A percentile compares a stretch with the other conserved stretches of the same genome.
Conservation (phyloP, 768 basidiomycete genomes). For the Cystoderma amianthinum region DNA sequence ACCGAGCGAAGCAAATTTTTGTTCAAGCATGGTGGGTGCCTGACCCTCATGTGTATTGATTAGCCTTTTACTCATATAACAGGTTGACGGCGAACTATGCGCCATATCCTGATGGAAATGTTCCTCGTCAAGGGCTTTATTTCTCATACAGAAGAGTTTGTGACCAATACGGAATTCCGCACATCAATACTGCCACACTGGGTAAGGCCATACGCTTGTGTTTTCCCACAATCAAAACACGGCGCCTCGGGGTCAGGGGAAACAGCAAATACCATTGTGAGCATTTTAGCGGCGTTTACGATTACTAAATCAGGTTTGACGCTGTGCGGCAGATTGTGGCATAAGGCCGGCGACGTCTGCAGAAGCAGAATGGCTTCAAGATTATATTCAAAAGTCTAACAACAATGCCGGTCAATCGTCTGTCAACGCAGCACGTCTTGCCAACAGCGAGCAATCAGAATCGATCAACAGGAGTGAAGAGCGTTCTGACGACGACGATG, state of each 20-base stretch:
- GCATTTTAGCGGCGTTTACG: too few species aligned
- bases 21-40: conserved; percentile 79
- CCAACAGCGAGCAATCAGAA: conserved; percentile 68
- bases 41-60: conserved; percentile 6
- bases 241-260: conserved; percentile 86
- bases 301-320: conserved; percentile 24
- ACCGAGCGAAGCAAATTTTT: conserved; percentile 88
- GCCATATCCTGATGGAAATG: conserved; percentile 88
- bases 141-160: conserved; percentile 89
- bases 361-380: conserved; percentile 88
- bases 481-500: conserved; percentile 78
- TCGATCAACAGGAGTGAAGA: conserved; percentile 55
- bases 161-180: conserved; percentile 88
- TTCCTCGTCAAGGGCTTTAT: conserved; percentile 90
- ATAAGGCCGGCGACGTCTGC: conserved; percentile 88
- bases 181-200: conserved; percentile 93
- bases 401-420: conserved; percentile 75
- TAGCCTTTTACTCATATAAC: conserved; percentile 9
- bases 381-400: conserved; percentile 88
- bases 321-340: conserved; percentile 66
- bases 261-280: conserved; percentile 96
- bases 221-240: conserved; percentile 93
- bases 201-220: conserved; percentile 92
- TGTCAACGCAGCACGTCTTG: conserved; percentile 65
- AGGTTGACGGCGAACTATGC: conserved; percentile 90